A percentile compares a stretch with the other conserved stretches of the same genome.
Conservation (phyloP, 192 early-diverging fungal genomes). For the Kickxella alabastrina region DNA sequence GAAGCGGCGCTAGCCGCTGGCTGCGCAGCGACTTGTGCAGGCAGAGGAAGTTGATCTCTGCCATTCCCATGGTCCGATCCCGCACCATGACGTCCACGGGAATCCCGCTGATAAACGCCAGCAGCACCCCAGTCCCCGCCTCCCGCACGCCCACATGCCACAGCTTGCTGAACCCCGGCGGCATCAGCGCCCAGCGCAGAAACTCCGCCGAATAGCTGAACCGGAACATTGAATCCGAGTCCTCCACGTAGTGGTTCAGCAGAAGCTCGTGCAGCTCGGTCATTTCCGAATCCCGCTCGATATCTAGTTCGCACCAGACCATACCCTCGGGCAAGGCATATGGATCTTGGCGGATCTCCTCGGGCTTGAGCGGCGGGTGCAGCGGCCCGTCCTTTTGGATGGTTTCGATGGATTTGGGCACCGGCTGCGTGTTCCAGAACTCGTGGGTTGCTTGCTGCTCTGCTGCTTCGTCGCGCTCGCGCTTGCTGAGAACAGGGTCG, state of each 20-base stretch:
- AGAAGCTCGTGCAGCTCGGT: slow-evolving; percentile 90
- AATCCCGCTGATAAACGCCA: slow-evolving; percentile 95
- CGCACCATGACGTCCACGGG: slow-evolving; percentile 77
- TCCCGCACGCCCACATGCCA: slow-evolving; percentile 94
- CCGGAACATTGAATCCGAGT: slow-evolving; percentile 91
- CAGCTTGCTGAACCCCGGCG: slow-evolving; percentile 80
- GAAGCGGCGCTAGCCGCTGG: slow-evolving; percentile 90
- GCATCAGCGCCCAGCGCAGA: slow-evolving; percentile 91
- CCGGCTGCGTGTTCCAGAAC: slow-evolving; percentile 98
- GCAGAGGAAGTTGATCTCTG: slow-evolving; percentile 98
- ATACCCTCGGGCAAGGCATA: slow-evolving; percentile 85
- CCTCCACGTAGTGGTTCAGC: slow-evolving; percentile 95
- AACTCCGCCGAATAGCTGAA: slow-evolving; percentile 95
- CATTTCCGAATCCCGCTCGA: slow-evolving; percentile 60
- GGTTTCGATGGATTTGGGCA: slow-evolving; percentile 74
- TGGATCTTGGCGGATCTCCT: slow-evolving; percentile 78
- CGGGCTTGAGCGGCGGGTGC: slow-evolving; percentile 67
- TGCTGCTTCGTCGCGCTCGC: slow-evolving; percentile 36
- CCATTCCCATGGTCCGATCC: slow-evolving; percentile 62
- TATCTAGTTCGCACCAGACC: slow-evolving; percentile 82
- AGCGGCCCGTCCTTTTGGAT: slow-evolving; percentile 75
- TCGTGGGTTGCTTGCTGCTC: slow-evolving; percentile 56
- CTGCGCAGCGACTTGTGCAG: slow-evolving; percentile 92
- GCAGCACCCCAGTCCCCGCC: slow-evolving; percentile 66
- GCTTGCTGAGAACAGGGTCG: slow-evolving; percentile 20